These are phyloP conservation scores for Rhizopus sp. DNA, from an alignment of 371 early-diverging fungal genomes.

Conservation along the genomic window DNA sequence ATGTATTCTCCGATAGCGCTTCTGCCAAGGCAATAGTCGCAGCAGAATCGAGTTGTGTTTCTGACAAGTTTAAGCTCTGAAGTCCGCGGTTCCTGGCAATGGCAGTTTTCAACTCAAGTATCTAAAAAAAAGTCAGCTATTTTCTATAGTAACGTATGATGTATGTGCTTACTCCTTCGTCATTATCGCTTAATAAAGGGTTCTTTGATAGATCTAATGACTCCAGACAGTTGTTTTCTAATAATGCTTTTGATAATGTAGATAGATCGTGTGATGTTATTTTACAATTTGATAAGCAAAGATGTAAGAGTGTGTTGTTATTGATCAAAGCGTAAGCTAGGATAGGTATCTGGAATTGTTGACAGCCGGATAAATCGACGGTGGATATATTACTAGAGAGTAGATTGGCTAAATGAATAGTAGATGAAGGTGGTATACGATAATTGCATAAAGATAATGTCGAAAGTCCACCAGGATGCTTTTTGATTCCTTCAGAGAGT, in stretches of 20 bases:
- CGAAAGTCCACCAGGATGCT: conserved; percentile 42
- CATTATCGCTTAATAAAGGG: conserved; percentile 12
- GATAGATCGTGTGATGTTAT: conserved; percentile 53
- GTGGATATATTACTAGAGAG: conserved; percentile 39
- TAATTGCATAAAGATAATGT: conserved; percentile 59
- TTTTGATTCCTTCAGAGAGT: conserved; percentile 56
- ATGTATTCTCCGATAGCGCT: conserved; percentile 71
- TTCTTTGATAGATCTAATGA: conserved; percentile 39
- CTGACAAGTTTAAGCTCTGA: conserved; percentile 9
- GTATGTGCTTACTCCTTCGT: not conserved
- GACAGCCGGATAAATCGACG: conserved; percentile 20
- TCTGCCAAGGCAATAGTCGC: conserved; percentile 82
- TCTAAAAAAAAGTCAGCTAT: conserved; percentile 15
- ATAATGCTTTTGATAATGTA: conserved; percentile 58
- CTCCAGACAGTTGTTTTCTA: conserved; percentile 37
- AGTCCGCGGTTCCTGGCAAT: conserved; percentile 2
- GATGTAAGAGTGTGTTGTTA: conserved; percentile 47
- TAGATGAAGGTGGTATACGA: conserved; percentile 45
- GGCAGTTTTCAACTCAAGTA: conserved; percentile 1
- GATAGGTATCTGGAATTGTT: conserved; percentile 26
- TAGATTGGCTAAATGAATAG: conserved; percentile 58
- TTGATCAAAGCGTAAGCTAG: conserved; percentile 55
- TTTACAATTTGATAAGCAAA: conserved; percentile 55
- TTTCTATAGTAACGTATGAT: conserved; percentile 1
- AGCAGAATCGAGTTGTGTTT: conserved; percentile 18